Base-by-base conservation (phyloP, 371 early-diverging fungal genomes). In the Rhizopus sp. region DNA sequence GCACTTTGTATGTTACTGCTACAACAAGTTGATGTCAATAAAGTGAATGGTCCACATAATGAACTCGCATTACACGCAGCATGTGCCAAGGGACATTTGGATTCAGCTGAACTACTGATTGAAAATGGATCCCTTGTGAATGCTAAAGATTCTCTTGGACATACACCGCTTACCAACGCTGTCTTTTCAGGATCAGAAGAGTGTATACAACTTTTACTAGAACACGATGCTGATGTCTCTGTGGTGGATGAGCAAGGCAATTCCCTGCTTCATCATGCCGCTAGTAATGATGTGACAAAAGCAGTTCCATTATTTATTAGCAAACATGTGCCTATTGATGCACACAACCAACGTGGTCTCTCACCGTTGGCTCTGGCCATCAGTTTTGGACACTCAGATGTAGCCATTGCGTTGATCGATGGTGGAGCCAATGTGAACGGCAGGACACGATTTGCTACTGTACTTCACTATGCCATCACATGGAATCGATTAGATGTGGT, bases 231-330 rank as follows among this genome's bases (percentile, higher is more conserved):
- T 6, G 62, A 73, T 3, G 53, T 77, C 7, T 70, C 83, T 58
- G 69, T 70, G 0, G 67, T 82, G 50, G 90, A 92, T 59, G 70
- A 73, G 6, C 73, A 73, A 47, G 90, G 88, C 30, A 88, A 90
- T 63, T 81, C 83, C 0, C 73, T 86, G 0, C 64, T 89, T 55
- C 83, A 86, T 63, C 34, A 77, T 6, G 73, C 77, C 2, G 71
- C 64, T 7, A 61, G 65, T 3, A 72, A 69, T 40, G 42, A 71
- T 7, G 72, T 74, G 46, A 15, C 56, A 2, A 60, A 56, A 17
- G 75, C 57, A 1, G 59, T 77, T 8, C 63, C 64, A 3, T 33
- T 64, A 5, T 37, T 79, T 1, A 32, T 72, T 3, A 38, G 56
- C 30, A 62, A 66, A 7, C 66, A 65, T 1, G 62, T 64, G 0